Conservation (phyloP, 805 yeast genomes). For the Barnettozyma californica region DNA sequence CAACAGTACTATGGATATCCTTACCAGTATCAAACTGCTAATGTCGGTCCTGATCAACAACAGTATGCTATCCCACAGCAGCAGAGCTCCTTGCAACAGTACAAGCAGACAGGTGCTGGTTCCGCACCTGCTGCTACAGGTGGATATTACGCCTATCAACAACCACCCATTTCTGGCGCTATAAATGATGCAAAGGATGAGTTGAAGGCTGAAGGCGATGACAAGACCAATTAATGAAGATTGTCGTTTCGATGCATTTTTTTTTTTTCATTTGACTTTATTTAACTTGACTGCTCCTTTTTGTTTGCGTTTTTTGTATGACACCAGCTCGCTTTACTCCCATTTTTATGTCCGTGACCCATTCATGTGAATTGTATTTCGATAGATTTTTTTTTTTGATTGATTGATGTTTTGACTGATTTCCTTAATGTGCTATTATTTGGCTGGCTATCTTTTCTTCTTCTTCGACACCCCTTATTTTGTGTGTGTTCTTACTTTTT, state of each 20-base stretch:
- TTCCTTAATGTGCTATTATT: neutral
- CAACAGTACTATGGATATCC: slow-evolving; percentile 10
- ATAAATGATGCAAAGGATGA: slow-evolving; percentile 1
- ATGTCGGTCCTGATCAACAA: slow-evolving; percentile 6
- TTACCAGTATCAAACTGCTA: slow-evolving; percentile 13
- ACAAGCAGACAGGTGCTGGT: slow-evolving; percentile 1
- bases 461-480: neutral
- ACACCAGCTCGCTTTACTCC: neutral
- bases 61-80: slow-evolving; percentile 2
- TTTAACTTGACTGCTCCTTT: too few species aligned
- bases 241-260: neutral
- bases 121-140: neutral
- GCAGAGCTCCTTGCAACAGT: slow-evolving; percentile 4
- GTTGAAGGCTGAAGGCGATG: slow-evolving; percentile 1
- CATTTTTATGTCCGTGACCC: neutral
- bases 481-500: too few species aligned
- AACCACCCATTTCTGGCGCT: neutral
- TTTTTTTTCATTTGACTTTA: neutral
- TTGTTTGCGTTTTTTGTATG: neutral
- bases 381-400: neutral
- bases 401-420: neutral
- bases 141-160: slow-evolving; percentile 10
- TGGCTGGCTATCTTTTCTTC: neutral
- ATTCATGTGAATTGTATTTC: neutral
- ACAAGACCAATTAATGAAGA: neutral